Percentiles rank a stretch among this genome's conserved stretches.
Conservation (phyloP, 202 grass and related monocot species). For the Musa balbisiana region DNA sequence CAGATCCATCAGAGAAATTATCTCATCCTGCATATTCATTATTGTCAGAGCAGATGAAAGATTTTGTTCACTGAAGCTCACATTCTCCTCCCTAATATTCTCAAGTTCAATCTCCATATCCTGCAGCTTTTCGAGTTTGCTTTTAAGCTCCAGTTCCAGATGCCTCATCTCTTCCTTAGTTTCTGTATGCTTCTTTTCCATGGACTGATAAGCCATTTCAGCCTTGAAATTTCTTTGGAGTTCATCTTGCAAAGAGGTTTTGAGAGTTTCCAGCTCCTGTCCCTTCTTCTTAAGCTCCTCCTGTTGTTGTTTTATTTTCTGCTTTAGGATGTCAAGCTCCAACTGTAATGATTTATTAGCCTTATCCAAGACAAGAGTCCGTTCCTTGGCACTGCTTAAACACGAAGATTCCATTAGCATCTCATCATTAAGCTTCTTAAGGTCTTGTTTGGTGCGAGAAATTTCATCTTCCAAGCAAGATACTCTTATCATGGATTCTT, state of each 20-base stretch:
- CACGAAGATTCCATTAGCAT: constrained; percentile 50
- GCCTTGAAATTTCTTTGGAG: constrained; percentile 59
- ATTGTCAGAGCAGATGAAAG: constrained; percentile 13
- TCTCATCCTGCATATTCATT: constrained; percentile 13
- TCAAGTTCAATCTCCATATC: constrained; percentile 17
- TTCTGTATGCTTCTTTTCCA: constrained; percentile 58
- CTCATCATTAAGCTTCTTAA: constrained; percentile 69
- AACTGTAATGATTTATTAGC: constrained; percentile 49
- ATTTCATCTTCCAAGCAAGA: constrained; percentile 60
- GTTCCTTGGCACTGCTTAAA: constrained; percentile 48
- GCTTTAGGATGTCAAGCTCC: constrained; percentile 63
- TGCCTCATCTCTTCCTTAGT: constrained; percentile 57
- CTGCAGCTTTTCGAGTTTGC: constrained; percentile 39
- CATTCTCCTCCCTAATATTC: constrained; percentile 10
- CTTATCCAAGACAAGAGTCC: constrained; percentile 49
- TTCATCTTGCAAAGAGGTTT: constrained; percentile 60
- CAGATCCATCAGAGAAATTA: neutral
- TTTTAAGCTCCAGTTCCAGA: constrained; percentile 40
- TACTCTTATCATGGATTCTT: constrained; percentile 56
- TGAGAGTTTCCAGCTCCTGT: constrained; percentile 59
- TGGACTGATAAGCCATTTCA: constrained; percentile 52
- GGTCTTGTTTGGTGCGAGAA: constrained; percentile 67
- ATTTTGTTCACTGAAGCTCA: neutral
- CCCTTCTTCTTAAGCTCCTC: constrained; percentile 28
- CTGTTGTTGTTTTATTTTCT: constrained; percentile 54